phyloP scores from a whole-genome alignment of 768 basidiomycete species.

The Neoboletus brunneissimus region DNA sequence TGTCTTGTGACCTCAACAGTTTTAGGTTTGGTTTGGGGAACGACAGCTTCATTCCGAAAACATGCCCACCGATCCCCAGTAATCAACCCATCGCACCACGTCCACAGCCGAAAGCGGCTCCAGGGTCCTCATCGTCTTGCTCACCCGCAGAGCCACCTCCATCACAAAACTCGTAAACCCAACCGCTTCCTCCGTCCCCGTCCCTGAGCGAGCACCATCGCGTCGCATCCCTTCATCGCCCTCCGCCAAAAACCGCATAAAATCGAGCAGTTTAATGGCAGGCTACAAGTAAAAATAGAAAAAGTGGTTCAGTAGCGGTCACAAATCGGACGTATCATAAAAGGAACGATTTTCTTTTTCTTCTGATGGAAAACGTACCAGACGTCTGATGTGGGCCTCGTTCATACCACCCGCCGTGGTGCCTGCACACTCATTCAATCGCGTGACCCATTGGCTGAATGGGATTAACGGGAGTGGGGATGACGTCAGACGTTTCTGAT shows the following conservation, averaged over 20 bases:
- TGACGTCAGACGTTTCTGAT: constrained; percentile 8
- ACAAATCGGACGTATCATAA: constrained; percentile 32
- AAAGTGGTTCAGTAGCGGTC: constrained; percentile 10
- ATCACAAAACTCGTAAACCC: constrained; percentile 23
- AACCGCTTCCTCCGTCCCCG: neutral
- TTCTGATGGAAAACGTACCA: constrained; percentile 31
- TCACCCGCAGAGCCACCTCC: constrained; percentile 28
- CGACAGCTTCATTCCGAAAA: constrained; percentile 5
- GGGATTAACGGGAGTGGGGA: constrained; percentile 30
- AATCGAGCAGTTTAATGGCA: constrained; percentile 13
- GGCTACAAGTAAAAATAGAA: neutral
- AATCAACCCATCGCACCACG: constrained; percentile 36
- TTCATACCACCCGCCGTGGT: neutral
- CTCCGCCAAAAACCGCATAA: constrained; percentile 22
- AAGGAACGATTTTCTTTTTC: constrained; percentile 7
- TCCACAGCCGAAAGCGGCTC: constrained; percentile 26
- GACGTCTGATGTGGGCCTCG: constrained; percentile 25
- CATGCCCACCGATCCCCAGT: constrained; percentile 35
- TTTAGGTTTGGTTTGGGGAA: neutral
- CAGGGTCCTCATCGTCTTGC: constrained; percentile 34
- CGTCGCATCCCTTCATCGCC: constrained; percentile 14
- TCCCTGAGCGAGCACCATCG: too few species aligned
- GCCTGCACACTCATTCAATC: constrained; percentile 13
- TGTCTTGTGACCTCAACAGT: too few species aligned
- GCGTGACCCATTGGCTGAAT: constrained; percentile 35